Evolutionary conservation across 2,329 filamentous ascomycete species (phyloP), one percentile per base, ranked within the genome.

Genomic region (Fusarium sacchari): DNA sequence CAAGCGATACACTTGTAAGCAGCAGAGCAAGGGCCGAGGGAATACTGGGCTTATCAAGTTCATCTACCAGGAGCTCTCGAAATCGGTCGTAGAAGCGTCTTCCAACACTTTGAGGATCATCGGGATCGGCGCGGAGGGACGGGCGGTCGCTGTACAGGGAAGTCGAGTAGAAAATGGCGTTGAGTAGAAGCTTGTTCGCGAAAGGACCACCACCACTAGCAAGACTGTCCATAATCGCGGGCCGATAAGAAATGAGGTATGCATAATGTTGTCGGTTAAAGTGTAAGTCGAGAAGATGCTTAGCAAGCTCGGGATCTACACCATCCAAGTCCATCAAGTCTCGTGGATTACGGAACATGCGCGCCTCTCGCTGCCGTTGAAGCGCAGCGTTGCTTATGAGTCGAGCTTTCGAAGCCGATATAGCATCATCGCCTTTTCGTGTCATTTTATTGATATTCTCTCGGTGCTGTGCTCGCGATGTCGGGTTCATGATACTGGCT

Each of bases 141-240:
- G 77, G 67, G 2, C 82, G 78, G 62, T 84, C 80, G 61, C 82
- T 84, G 50, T 83, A 84, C 3, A 83, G 79, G 10, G 79, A 80
- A 6, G 80, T 82, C 15, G 81, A 82, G 50, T 80, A 83, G 72
- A 83, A 85, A 15, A 85, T 84, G 22, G 82, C 80, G 64, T 84
- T 84, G 20, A 83, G 75, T 1, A 83, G 73, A 7, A 84, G 76
- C 58, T 82, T 83, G 34, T 83, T 83, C 15, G 77, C 76, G 36
- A 80, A 83, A 2, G 79, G 80, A 3, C 82, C 82, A n/a, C 77
- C 77, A 0, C 79, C 79, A 26, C 78, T 81, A 2, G 77, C 74
- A 5, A 83, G 77, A 61, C 81, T 81, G 40, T 83, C 80, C 79
- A 83, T 83, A 15, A 84, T 80, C 3, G 81, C 82, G 4, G 82